phyloP scores from a whole-genome alignment of 2,329 filamentous ascomycete genomes.

The Canariomyces notabilis region DNA sequence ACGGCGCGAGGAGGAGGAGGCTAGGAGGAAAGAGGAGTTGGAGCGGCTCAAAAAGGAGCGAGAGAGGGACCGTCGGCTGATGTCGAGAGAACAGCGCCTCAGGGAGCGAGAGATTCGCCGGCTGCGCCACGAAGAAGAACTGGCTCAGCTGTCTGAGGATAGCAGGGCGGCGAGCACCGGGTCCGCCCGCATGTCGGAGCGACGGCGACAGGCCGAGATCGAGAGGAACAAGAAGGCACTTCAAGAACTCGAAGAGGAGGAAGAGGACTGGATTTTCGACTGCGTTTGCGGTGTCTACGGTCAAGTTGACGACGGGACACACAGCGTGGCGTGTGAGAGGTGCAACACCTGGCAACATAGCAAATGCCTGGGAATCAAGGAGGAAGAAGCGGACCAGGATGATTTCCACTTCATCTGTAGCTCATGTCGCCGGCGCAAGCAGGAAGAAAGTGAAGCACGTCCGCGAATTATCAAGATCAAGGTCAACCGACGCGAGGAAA shows the following conservation, averaged over 20 bases:
- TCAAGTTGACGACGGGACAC: conserved; percentile 88
- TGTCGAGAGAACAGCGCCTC: conserved; percentile 79
- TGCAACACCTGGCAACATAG: conserved; percentile 98
- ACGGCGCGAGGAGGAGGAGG: conserved; percentile 58
- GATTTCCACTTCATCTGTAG: conserved; percentile 85
- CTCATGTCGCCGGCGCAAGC: conserved; percentile 66
- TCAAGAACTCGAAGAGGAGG: conserved; percentile 60
- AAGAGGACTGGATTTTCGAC: conserved; percentile 91
- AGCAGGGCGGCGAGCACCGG: conserved; percentile 55
- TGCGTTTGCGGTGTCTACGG: conserved; percentile 88
- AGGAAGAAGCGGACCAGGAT: conserved; percentile 73
- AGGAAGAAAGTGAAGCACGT: conserved; percentile 58
- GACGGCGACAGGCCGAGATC: conserved; percentile 76
- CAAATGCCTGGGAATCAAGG: conserved; percentile 76
- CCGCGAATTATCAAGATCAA: conserved; percentile 49
- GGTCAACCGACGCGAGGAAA: conserved; percentile 32
- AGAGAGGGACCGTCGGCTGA: conserved; percentile 72
- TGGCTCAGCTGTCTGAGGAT: conserved; percentile 73
- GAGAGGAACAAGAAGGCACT: conserved; percentile 74
- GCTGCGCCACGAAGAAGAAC: conserved; percentile 76
- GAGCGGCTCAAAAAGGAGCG: conserved; percentile 55
- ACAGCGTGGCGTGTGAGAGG: conserved; percentile 87
- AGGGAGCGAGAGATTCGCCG: conserved; percentile 82
- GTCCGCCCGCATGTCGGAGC: conserved; percentile 65
- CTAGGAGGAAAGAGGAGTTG: conserved; percentile 63